Conservation (phyloP, 1,284 basidiomycete species). For the Phaffia rhodozyma region DNA sequence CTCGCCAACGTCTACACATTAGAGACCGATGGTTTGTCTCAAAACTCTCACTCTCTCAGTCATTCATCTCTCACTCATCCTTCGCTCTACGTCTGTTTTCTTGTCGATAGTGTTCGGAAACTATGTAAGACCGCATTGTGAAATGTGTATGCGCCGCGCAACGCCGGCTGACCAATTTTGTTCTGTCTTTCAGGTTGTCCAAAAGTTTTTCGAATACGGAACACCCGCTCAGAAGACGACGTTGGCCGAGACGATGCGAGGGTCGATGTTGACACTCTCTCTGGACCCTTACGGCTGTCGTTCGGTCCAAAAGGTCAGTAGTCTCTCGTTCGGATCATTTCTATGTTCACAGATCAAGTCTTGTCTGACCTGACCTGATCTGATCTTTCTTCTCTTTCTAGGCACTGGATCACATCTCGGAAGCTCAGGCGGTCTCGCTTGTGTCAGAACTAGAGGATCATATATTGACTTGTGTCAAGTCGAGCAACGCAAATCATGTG, state of each 20-base stretch:
- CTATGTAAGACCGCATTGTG: slow-evolving; percentile 45
- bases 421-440: slow-evolving; percentile 62
- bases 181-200: slow-evolving; percentile 54
- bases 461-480: slow-evolving; percentile 76
- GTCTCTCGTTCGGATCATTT: slow-evolving; percentile 5
- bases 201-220: slow-evolving; percentile 89
- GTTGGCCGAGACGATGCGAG: slow-evolving; percentile 65
- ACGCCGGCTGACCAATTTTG: too few species aligned
- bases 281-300: slow-evolving; percentile 80
- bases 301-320: slow-evolving; percentile 71
- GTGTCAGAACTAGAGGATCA: slow-evolving; percentile 70
- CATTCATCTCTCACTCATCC: not conserved
- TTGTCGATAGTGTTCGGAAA: slow-evolving; percentile 66
- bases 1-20: slow-evolving; percentile 66
- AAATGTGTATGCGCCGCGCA: not conserved
- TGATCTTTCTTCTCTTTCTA: slow-evolving; percentile 31
- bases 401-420: slow-evolving; percentile 71
- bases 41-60: not conserved
- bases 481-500: slow-evolving; percentile 93
- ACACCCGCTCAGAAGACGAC: slow-evolving; percentile 59
- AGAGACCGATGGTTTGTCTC: slow-evolving; percentile 57
- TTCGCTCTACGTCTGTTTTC: not conserved
- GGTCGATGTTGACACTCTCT: slow-evolving; percentile 63
- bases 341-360: not conserved
- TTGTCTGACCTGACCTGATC: slow-evolving; percentile 8